These are phyloP conservation scores for Keithomyces neogunnii DNA, from an alignment of 2,329 filamentous ascomycete genomes.

Conservation along the genomic window DNA sequence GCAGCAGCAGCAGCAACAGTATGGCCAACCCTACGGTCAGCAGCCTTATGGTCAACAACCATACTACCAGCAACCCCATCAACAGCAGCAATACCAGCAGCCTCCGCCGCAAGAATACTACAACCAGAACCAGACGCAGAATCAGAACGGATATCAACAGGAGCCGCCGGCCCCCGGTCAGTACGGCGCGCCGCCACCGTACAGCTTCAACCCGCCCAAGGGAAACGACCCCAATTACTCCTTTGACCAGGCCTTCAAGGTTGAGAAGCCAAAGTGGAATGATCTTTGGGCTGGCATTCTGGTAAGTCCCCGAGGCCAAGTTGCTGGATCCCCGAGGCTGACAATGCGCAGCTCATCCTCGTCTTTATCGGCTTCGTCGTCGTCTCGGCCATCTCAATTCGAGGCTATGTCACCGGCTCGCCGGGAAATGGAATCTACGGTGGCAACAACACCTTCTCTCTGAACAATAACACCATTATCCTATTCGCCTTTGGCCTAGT, in stretches of 20 bases:
- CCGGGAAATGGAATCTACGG: conserved; percentile 69
- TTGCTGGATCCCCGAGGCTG: not conserved
- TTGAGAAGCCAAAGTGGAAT: conserved; percentile 80
- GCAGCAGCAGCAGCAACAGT: conserved; percentile 7
- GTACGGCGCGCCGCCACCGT: conserved; percentile 21
- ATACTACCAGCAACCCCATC: conserved; percentile 1
- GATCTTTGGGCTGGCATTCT: conserved; percentile 84
- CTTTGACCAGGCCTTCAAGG: conserved; percentile 76
- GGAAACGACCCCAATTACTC: conserved; percentile 38
- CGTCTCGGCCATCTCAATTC: conserved; percentile 66
- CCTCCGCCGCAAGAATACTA: conserved; percentile 10
- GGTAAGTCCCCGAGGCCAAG: conserved; percentile 30
- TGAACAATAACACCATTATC: conserved; percentile 78
- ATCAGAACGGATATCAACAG: conserved; percentile 15
- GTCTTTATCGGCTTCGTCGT: conserved; percentile 67
- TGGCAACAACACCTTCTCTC: conserved; percentile 52
- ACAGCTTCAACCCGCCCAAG: conserved; percentile 28
- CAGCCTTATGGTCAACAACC: conserved; percentile 3
- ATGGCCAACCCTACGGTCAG: conserved; percentile 3
- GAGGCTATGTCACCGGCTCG: conserved; percentile 58
- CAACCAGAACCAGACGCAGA: conserved; percentile 12
- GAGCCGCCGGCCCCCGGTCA: conserved; percentile 20
- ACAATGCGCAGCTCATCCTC: conserved; percentile 50
- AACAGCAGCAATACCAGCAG: conserved; percentile 7
- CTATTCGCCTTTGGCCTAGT: conserved; percentile 73